These are phyloP conservation scores for Sanghuangporus sanghuang DNA, from an alignment of 1,284 basidiomycete genomes.

Conservation along the genomic window DNA sequence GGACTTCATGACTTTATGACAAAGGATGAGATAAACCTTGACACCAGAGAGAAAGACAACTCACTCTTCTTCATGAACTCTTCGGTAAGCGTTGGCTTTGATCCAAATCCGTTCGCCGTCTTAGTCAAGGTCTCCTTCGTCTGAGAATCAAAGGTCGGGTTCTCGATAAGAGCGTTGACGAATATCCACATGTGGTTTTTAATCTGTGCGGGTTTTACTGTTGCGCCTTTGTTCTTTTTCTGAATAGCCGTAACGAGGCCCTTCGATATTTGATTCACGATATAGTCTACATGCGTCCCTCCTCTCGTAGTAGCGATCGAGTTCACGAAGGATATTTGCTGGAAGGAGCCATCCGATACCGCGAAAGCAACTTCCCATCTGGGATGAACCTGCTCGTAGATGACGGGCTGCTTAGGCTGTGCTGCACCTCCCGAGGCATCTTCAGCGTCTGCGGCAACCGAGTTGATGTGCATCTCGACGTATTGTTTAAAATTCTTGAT, in stretches of 20 bases:
- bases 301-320: conserved; percentile 97
- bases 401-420: conserved; percentile 69
- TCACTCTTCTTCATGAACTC: conserved; percentile 95
- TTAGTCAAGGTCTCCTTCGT: conserved; percentile 97
- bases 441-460: conserved; percentile 60
- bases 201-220: conserved; percentile 90
- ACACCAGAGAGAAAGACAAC: conserved; percentile 20
- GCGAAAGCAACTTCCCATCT: conserved; percentile 98
- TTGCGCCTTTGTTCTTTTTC: conserved; percentile 96
- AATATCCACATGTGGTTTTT: conserved; percentile 99
- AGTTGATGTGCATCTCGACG: conserved; percentile 88
- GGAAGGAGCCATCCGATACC: conserved; percentile 86
- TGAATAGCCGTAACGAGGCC: conserved; percentile 74
- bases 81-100: conserved; percentile 78
- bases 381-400: conserved; percentile 77
- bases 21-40: background rate
- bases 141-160: conserved; percentile 99
- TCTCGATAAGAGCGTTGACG: conserved; percentile 94
- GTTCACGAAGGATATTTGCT: conserved; percentile 97
- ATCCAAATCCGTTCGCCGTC: conserved; percentile 86
- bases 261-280: conserved; percentile 90
- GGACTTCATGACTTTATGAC: conserved; percentile 73
- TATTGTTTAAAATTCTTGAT: conserved; percentile 98
- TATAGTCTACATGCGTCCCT: conserved; percentile 87
- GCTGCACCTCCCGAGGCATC: conserved; percentile 71